Evolutionary conservation across 2,329 filamentous ascomycete species (phyloP), one percentile per base, ranked within the genome.

Genomic region (Aspergillus amoenus): DNA sequence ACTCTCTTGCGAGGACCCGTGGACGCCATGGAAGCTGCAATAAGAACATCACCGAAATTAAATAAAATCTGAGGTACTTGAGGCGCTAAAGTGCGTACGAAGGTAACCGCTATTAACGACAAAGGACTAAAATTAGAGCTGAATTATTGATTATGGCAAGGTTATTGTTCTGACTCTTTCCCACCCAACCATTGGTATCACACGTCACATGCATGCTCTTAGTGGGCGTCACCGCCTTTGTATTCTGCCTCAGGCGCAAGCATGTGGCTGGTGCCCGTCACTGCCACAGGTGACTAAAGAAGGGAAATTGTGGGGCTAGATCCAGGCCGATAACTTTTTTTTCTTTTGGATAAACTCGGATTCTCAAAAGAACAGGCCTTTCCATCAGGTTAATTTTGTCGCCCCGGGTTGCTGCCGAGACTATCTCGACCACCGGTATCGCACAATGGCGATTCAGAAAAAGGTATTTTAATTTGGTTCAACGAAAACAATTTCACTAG

Each of bases 371-470:
- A 45, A 30, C 37, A 53, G 47, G 46, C 55, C 43, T 43, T 61
- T 47, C 63, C 40, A 5, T n/a, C 27, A n/a, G 21, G 57, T 61
- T 55, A 55, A 32, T 50, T 21, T 44, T 61, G 55, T 55, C 40
- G 42, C 46, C 64, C 52, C 45, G 61, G 62, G 61, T 59, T 55
- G 56, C 51, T 58, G 61, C 63, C 65, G 65, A 68, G 68, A 55
- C 51, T 40, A 22, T 39, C 58, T 60, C 65, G 69, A 66, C 63
- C 59, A n/a, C 58, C 60, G 60, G 48, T 60, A 49, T 48, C 37
- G 61, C 55, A 69, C 68, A 64, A 97, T 97, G 94, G 93, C 91
- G 70, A 93, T 97, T 70, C 91, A 97, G 73, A 97, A 97, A 84
- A 97, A 97, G 79, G 83, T 82, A 64, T 45, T 15, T 22, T 57